Base-by-base conservation (phyloP, 768 basidiomycete species). In the Cystofilobasidium ferigula region DNA sequence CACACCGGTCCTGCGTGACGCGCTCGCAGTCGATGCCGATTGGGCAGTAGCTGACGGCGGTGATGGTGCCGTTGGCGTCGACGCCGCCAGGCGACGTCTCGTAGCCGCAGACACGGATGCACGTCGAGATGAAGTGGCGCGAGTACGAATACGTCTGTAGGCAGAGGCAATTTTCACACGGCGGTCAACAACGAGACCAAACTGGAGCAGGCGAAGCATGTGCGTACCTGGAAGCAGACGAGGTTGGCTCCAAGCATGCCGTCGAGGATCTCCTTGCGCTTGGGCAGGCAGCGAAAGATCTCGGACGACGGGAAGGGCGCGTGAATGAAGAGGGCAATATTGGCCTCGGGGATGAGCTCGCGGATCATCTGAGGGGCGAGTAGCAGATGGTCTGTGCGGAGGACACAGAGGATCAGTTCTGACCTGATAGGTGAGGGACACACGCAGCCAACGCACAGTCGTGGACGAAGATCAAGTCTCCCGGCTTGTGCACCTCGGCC, bases 241-340 rank as follows among this genome's bases (percentile, higher is more conserved):
- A 95, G 82, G 77, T 95, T 92, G 57, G 94, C 91, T 35, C 93
- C 92, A 53, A 98, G 86, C 89, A 99, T 95, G 42, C 94, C 95
- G 69, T 97, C 91, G 30, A 99, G 81, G 68, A 98, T 89, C 77
- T 97, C 92, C 72, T 87, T 88, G 56, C 94, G 84, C 57, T 85
- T 85, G 84, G 67, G 91, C 47, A 95, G 78, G 76, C 89, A 94
- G 63, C 93, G 81, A 81, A 98, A 99, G 70, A 97, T 87, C 73
- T 99, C 94, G 69, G 87, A 89, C 74, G 86, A 89, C 6, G 94
- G 94, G 85, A 97, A 98, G 16, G 94, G 93, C 0, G 94, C 97
- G 78, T 99, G 94, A 53, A 97, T 87, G 77, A 97, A 99, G 68
- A 99, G 82, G 4, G 93, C 94, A 47, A 94, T 79, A 68, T 85